phyloP scores from a whole-genome alignment of 306 rosid species.

The Acacia melanoxylon region DNA sequence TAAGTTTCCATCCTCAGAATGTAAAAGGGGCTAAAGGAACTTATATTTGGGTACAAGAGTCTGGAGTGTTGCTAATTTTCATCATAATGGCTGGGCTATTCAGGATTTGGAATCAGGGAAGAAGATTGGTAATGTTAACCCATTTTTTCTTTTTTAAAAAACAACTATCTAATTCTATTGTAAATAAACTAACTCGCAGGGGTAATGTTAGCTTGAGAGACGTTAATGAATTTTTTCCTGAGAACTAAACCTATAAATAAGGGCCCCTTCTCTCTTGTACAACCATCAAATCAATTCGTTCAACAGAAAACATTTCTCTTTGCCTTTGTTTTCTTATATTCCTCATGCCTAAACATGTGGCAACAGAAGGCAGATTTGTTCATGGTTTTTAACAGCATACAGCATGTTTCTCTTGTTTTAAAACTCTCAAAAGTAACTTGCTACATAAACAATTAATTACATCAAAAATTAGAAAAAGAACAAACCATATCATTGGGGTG shows the following conservation, averaged over 20 bases:
- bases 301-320: neutral
- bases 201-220: neutral
- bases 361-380: neutral
- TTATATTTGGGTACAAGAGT: neutral
- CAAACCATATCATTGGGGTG: slow-evolving; percentile 71
- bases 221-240: neutral
- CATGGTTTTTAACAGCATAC: slow-evolving; percentile 6
- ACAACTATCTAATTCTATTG: neutral
- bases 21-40: neutral
- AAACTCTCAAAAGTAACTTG: slow-evolving; percentile 1
- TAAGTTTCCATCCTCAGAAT: too few species aligned
- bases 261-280: neutral
- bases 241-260: neutral
- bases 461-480: slow-evolving; percentile 14
- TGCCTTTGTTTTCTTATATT: neutral
- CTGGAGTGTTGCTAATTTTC: neutral
- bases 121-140: neutral
- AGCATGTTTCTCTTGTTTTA: neutral
- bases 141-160: neutral
- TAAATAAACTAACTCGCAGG: neutral
- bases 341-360: neutral
- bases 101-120: neutral
- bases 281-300: neutral
- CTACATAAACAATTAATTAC: neutral
- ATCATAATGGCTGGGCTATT: neutral